A percentile compares a stretch with the other conserved stretches of the same genome.
phyloP scores from a whole-genome alignment of 345 rosid genomes.

The Leavenworthia alabamica region DNA sequence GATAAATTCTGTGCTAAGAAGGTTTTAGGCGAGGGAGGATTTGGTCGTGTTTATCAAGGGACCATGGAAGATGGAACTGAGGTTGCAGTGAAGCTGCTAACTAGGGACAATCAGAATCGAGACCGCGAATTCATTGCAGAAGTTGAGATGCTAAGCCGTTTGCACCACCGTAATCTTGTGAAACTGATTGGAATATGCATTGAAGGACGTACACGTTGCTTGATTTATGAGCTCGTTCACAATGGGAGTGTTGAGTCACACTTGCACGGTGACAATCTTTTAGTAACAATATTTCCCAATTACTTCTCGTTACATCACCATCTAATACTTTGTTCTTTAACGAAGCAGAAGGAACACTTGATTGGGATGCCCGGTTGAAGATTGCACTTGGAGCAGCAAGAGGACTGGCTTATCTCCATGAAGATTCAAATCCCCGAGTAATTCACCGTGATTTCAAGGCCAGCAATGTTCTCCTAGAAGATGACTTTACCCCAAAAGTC shows the following conservation, averaged over 20 bases:
- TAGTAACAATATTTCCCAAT: background rate
- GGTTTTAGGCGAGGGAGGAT: conserved; percentile 97
- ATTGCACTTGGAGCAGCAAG: conserved; percentile 99
- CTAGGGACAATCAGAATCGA: conserved; percentile 74
- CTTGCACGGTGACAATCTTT: conserved; percentile 67
- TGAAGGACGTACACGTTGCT: conserved; percentile 77
- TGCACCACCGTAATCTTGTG: conserved; percentile 99
- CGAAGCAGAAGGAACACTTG: conserved; percentile 67
- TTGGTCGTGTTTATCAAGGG: conserved; percentile 90
- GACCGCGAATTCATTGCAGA: conserved; percentile 95
- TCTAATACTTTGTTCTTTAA: conserved; percentile 31
- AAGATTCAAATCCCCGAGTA: conserved; percentile 97
- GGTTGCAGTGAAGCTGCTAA: conserved; percentile 90
- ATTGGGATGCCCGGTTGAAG: conserved; percentile 95
- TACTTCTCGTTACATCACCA: conserved; percentile 10
- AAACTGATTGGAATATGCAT: conserved; percentile 92
- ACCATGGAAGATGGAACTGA: conserved; percentile 72
- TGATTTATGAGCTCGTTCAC: conserved; percentile 86
- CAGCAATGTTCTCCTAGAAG: conserved; percentile 83
- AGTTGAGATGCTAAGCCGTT: conserved; percentile 97
- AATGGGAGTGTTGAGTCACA: conserved; percentile 99
- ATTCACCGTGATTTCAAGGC: conserved; percentile 98
- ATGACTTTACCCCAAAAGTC: conserved; percentile 92
- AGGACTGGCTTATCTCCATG: conserved; percentile 98
- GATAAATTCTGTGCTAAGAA: conserved; percentile 76